phyloP scores from a whole-genome alignment of 2,329 filamentous ascomycete species.

The Penicillium freii region DNA sequence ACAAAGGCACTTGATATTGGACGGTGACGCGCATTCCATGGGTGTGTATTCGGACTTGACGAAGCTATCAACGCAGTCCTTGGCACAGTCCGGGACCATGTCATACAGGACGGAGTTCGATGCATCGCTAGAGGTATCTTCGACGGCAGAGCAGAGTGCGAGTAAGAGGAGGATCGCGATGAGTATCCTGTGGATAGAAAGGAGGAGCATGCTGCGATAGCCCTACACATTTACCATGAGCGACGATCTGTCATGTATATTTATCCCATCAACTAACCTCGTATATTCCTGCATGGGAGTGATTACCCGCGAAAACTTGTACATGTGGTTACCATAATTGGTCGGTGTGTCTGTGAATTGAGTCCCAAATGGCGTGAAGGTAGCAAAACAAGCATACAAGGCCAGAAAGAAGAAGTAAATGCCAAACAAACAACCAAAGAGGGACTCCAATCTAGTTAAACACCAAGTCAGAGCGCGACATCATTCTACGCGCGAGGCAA shows the following conservation, averaged over 20 bases:
- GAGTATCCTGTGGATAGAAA: slow-evolving; percentile 28
- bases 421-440: background rate
- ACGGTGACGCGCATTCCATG: slow-evolving; percentile 41
- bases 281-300: slow-evolving; percentile 18
- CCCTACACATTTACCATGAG: slow-evolving; percentile 24
- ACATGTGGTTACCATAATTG: slow-evolving; percentile 26
- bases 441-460: slow-evolving; percentile 17
- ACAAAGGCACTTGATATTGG: slow-evolving; percentile 64
- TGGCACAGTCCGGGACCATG: slow-evolving; percentile 59
- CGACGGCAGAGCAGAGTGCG: slow-evolving; percentile 23
- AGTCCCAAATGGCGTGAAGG: background rate
- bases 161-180: slow-evolving; percentile 25
- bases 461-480: slow-evolving; percentile 7
- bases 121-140: slow-evolving; percentile 16
- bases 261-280: slow-evolving; percentile 17
- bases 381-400: background rate
- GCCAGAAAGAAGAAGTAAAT: slow-evolving; percentile 8
- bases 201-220: slow-evolving; percentile 38
- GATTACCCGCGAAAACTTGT: slow-evolving; percentile 27
- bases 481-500: slow-evolving; percentile 17
- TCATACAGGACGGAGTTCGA: slow-evolving; percentile 34
- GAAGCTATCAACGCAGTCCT: slow-evolving; percentile 62
- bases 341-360: slow-evolving; percentile 2
- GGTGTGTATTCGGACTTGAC: slow-evolving; percentile 57
- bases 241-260: background rate